These are phyloP conservation scores for Colletotrichum sp. DNA, from an alignment of 2,329 filamentous ascomycete species.

Conservation along the genomic window DNA sequence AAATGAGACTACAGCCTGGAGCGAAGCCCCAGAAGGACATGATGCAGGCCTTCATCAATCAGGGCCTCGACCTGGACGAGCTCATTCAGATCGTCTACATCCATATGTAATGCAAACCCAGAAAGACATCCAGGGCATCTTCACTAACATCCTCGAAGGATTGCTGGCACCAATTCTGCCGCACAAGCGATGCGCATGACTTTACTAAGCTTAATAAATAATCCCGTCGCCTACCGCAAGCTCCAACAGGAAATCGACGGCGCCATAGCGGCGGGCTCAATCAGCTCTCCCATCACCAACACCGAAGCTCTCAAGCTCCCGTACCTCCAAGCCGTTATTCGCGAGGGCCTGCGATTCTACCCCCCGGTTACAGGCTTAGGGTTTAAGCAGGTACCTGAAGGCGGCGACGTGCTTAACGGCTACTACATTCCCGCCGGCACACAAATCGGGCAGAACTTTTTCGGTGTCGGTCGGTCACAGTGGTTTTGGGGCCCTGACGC, in stretches of 20 bases:
- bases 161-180: slow-evolving; percentile 65
- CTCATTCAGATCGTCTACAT: slow-evolving; percentile 43
- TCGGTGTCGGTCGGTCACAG: slow-evolving; percentile 55
- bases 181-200: slow-evolving; percentile 62
- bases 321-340: slow-evolving; percentile 62
- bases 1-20: slow-evolving; percentile 27
- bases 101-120: slow-evolving; percentile 33
- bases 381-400: slow-evolving; percentile 56
- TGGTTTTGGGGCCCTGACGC: slow-evolving; percentile 61
- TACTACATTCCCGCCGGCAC: slow-evolving; percentile 56
- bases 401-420: slow-evolving; percentile 57
- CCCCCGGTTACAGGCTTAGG: slow-evolving; percentile 58
- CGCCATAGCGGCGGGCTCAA: slow-evolving; percentile 37
- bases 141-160: slow-evolving; percentile 34
- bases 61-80: slow-evolving; percentile 36
- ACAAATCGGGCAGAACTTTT: slow-evolving; percentile 56
- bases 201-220: slow-evolving; percentile 55
- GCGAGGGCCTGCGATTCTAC: slow-evolving; percentile 59
- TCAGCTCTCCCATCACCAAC: slow-evolving; percentile 47
- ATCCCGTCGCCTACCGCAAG: slow-evolving; percentile 42
- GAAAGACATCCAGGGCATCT: not conserved
- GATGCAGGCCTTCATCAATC: slow-evolving; percentile 43
- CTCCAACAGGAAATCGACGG: slow-evolving; percentile 48
- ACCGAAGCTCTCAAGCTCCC: slow-evolving; percentile 50
- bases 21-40: slow-evolving; percentile 35